Conservation (phyloP, 140 eudicot species). For the Bidens hawaiensis region DNA sequence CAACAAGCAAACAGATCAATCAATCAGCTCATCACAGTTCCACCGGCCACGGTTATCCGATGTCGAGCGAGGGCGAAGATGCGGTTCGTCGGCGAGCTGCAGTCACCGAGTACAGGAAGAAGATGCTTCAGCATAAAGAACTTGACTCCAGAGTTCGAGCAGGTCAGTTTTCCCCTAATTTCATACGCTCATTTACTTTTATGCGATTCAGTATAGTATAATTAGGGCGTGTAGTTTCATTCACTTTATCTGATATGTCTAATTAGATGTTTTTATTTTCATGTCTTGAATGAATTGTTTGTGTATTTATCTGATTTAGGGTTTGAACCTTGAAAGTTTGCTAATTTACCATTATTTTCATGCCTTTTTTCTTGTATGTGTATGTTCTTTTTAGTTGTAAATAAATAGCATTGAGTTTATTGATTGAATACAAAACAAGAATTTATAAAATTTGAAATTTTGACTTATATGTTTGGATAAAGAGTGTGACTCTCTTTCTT, state of each 20-base stretch:
- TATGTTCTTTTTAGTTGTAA: too few relatives aligned
- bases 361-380: not conserved
- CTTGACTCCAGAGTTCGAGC: conserved; percentile 74
- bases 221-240: not conserved
- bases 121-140: conserved; percentile 80
- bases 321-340: conserved; percentile 8
- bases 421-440: too few relatives aligned
- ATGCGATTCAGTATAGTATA: not conserved
- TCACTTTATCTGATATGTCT: not conserved
- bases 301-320: conserved; percentile 14
- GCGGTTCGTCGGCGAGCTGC: conserved; percentile 69
- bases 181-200: not conserved
- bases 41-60: conserved; percentile 21
- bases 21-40: not conserved
- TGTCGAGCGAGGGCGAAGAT: conserved; percentile 56
- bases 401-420: too few relatives aligned
- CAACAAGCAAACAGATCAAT: conserved; percentile 25
- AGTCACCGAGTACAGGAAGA: conserved; percentile 62
- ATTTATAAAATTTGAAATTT: too few relatives aligned
- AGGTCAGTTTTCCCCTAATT: conserved; percentile 31
- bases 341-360: not conserved
- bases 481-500: not conserved
- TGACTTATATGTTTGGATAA: too few relatives aligned
- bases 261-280: not conserved
- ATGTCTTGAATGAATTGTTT: not conserved